Evolutionary conservation across 1,284 basidiomycete genomes (phyloP).

Genomic region (Apiotrichum gracile): DNA sequence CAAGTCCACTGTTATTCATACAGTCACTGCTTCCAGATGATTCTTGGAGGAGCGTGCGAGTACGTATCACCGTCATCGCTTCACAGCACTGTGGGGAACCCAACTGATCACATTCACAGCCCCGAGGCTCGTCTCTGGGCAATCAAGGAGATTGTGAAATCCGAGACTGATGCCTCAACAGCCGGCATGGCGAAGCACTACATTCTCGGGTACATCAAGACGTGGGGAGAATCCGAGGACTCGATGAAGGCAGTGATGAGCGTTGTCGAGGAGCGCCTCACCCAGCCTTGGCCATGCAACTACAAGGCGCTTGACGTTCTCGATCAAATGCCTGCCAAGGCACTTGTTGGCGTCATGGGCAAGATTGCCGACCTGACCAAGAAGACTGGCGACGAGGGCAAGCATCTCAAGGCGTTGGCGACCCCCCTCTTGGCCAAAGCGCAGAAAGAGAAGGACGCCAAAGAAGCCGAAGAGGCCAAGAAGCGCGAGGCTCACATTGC

Average conservation of each 20-base stretch:
- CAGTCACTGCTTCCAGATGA: slow-evolving; percentile 14
- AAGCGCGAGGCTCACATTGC: slow-evolving; percentile 26
- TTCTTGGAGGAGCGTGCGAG: not conserved
- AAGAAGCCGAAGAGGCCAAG: slow-evolving; percentile 29
- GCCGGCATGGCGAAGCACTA: not conserved
- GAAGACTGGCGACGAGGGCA: slow-evolving; percentile 19
- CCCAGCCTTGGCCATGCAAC: slow-evolving; percentile 38
- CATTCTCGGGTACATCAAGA: not conserved
- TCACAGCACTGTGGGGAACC: too few relatives aligned
- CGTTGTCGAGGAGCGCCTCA: slow-evolving; percentile 33
- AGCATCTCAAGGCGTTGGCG: slow-evolving; percentile 27
- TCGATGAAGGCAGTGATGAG: slow-evolving; percentile 33
- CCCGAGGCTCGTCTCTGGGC: not conserved
- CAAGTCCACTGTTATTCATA: not conserved
- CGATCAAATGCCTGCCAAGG: slow-evolving; percentile 19
- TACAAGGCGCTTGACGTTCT: slow-evolving; percentile 39
- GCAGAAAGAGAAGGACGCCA: slow-evolving; percentile 17
- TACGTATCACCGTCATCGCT: not conserved
- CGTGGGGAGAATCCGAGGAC: slow-evolving; percentile 12
- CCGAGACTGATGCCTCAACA: not conserved
- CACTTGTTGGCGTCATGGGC: slow-evolving; percentile 22
- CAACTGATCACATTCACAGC: not conserved
- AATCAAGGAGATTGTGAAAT: not conserved
- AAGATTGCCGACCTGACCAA: slow-evolving; percentile 24
- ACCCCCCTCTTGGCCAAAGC: slow-evolving; percentile 28